phyloP scores from a whole-genome alignment of 2,329 filamentous ascomycete species.

The Xylaria sp. region DNA sequence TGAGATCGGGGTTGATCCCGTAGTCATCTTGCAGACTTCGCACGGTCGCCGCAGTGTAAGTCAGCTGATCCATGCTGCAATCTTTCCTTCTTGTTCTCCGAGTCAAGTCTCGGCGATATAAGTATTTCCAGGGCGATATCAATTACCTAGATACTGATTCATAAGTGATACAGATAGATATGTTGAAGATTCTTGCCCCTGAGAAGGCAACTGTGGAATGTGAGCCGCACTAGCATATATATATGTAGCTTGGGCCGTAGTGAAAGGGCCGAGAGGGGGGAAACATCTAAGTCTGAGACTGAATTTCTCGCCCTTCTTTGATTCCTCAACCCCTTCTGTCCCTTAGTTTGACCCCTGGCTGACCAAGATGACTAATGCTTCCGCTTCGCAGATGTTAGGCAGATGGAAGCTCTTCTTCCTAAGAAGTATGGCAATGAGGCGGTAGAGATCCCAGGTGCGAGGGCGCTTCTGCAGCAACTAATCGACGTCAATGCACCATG shows the following conservation, averaged over 20 bases:
- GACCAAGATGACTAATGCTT: slow-evolving; percentile 19
- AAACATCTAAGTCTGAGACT: slow-evolving; percentile 9
- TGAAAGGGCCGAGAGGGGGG: slow-evolving; percentile 12
- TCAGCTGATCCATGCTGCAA: background rate
- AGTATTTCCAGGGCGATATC: background rate
- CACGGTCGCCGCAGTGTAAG: slow-evolving; percentile 77
- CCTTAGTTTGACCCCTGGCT: slow-evolving; percentile 13
- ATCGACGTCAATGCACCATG: slow-evolving; percentile 70
- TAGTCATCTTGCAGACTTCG: slow-evolving; percentile 84
- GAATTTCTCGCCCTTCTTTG: slow-evolving; percentile 2
- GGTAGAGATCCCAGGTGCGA: slow-evolving; percentile 83
- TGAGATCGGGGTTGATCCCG: slow-evolving; percentile 84
- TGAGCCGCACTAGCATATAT: slow-evolving; percentile 56
- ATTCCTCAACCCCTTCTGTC: background rate
- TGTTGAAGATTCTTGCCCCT: slow-evolving; percentile 77
- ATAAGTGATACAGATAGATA: slow-evolving; percentile 67
- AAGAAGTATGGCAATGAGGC: slow-evolving; percentile 78
- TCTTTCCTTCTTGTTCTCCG: background rate
- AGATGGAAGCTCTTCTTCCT: slow-evolving; percentile 80
- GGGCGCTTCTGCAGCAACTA: slow-evolving; percentile 70
- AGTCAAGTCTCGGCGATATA: slow-evolving; percentile 14
- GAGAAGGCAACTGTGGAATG: slow-evolving; percentile 93
- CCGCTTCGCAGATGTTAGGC: slow-evolving; percentile 68
- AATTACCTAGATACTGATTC: slow-evolving; percentile 7
- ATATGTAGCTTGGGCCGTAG: slow-evolving; percentile 1